A percentile compares a stretch with the other conserved stretches of the same genome.
These are phyloP conservation scores for Solanum chiquidenum DNA, from an alignment of 257 asterid species.

Conservation along the genomic window DNA sequence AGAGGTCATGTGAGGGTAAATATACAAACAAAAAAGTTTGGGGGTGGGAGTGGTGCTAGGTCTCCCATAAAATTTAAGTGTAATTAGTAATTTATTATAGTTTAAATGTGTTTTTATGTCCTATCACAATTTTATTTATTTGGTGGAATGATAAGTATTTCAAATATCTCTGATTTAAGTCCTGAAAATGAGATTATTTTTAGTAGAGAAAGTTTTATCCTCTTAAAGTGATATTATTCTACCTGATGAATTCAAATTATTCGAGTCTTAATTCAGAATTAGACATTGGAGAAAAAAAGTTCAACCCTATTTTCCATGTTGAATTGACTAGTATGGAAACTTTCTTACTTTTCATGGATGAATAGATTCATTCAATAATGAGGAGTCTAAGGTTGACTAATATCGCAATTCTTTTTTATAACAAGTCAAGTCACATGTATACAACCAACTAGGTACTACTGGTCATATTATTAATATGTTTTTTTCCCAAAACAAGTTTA, in stretches of 20 bases:
- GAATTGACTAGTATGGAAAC: not conserved
- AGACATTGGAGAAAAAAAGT: not conserved
- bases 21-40: not conserved
- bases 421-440: not conserved
- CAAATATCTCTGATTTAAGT: not conserved
- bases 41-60: not conserved
- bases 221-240: not conserved
- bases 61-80: too few relatives aligned
- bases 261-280: not conserved
- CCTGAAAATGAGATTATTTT: not conserved
- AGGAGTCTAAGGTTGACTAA: not conserved
- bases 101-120: too few relatives aligned
- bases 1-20: not conserved
- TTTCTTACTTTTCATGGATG: not conserved
- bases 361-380: not conserved
- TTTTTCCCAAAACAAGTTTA: not conserved
- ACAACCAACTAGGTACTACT: not conserved
- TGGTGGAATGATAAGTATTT: not conserved
- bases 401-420: not conserved
- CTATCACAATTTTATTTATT: not conserved
- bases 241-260: not conserved
- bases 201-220: not conserved
- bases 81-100: too few relatives aligned
- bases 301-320: not conserved
- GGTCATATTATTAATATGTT: not conserved